Base-by-base conservation (phyloP, 2,329 filamentous ascomycete genomes). In the Monosporascus sp. region DNA sequence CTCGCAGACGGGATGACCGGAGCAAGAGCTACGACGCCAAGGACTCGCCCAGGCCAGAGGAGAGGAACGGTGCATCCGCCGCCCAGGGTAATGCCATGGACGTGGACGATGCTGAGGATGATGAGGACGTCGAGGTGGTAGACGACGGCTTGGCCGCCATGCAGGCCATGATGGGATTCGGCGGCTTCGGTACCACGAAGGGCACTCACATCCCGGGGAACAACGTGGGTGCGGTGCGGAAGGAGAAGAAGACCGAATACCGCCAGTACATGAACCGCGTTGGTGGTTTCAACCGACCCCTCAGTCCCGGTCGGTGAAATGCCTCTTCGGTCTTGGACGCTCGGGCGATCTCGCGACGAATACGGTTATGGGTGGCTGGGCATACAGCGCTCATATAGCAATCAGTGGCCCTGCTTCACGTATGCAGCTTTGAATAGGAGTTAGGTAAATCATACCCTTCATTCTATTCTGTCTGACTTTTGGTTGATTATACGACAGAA, bases 211-310 rank as follows among this genome's bases (percentile, higher is more conserved):
- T 99, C 1, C 80, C 82, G 0, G 94, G 94, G 2, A 99, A 99
- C 67, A 85, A 91, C 66, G 83, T 87, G 43, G 92, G 89, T 52
- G 90, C 78, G 0, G 85, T 97, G 50, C 78, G 87, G 61, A 97
- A 94, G 78, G 90, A 94, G 74, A 97, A 96, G 83, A 92, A 90
- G 82, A 89, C 87, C 15, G 83, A 95, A 76, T 97, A 97, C 67
- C 81, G 94, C 62, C 94, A 99, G 80, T 99, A 99, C 72, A 99
- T 99, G 85, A 94, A 94, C 67, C 81, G 89, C 53, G 77, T 85
- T 50, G 89, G 89, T 52, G 89, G 89, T 6, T 94, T 94, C 76
- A 94, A 93, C 68, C 74, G 89, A 62, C 88, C 89, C 46, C 73
- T 92, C 50, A 88, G 86, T 69, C 84, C 83, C n/a, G 60, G 59